These are phyloP conservation scores for Metschnikowia similis DNA, from an alignment of 805 yeast genomes.

Conservation along the genomic window DNA sequence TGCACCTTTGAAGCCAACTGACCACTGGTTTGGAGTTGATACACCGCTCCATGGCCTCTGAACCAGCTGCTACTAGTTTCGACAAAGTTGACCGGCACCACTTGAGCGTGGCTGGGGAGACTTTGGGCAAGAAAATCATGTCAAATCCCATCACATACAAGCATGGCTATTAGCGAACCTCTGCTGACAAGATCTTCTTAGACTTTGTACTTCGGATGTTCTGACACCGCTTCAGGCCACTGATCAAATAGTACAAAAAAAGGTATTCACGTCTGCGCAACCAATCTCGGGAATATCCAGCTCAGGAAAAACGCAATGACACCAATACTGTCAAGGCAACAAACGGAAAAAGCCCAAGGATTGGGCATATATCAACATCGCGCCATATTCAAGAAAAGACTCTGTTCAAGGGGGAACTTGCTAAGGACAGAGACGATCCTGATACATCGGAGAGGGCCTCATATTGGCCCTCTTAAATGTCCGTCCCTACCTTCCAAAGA, in stretches of 20 bases:
- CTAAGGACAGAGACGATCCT: constrained; percentile 23
- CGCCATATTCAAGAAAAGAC: constrained; percentile 11
- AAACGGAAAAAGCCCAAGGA: constrained; percentile 34
- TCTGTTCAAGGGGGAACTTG: not conserved
- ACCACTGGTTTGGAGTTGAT: too few species aligned
- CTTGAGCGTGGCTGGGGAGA: constrained; percentile 52
- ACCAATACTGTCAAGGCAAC: constrained; percentile 27
- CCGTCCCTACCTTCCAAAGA: constrained; percentile 49
- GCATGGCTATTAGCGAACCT: constrained; percentile 6
- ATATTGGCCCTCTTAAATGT: constrained; percentile 45
- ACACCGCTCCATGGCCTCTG: constrained; percentile 22
- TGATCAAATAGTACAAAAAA: constrained; percentile 11
- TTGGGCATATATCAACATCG: constrained; percentile 9
- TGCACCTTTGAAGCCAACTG: too few species aligned
- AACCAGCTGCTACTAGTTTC: constrained; percentile 53
- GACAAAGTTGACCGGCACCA: constrained; percentile 49
- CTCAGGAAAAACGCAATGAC: constrained; percentile 19
- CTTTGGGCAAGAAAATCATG: constrained; percentile 43
- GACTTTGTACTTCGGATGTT: constrained; percentile 40
- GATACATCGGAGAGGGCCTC: constrained; percentile 46
- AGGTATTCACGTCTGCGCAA: constrained; percentile 32
- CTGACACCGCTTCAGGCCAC: constrained; percentile 31
- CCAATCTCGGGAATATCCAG: constrained; percentile 33
- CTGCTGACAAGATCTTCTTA: constrained; percentile 37
- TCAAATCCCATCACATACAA: constrained; percentile 20